phyloP scores from a whole-genome alignment of 2,329 filamentous ascomycete genomes.

The Dothidotthia symphoricarpi region DNA sequence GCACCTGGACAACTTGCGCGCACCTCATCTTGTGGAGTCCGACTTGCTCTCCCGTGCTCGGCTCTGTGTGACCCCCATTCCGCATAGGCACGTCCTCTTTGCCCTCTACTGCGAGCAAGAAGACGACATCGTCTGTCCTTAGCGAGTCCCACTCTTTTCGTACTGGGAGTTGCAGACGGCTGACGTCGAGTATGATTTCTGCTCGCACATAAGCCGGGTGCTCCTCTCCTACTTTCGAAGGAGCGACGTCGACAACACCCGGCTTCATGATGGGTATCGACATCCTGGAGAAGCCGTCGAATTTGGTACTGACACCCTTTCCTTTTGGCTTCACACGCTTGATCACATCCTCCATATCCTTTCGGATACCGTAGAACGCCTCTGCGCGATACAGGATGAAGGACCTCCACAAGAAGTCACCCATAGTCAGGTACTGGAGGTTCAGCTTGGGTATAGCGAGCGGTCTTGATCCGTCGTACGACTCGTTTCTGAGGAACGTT shows the following conservation, averaged over 20 bases:
- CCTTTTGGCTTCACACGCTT: conserved; percentile 72
- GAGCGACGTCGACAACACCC: conserved; percentile 81
- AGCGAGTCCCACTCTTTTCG: conserved; percentile 88
- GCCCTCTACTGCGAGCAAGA: conserved; percentile 74
- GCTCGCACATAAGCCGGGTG: conserved; percentile 82
- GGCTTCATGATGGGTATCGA: conserved; percentile 82
- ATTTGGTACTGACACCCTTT: conserved; percentile 64
- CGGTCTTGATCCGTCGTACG: conserved; percentile 81
- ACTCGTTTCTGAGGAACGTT: conserved; percentile 75
- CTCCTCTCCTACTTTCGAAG: conserved; percentile 76
- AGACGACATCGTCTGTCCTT: conserved; percentile 83
- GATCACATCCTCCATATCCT: conserved; percentile 80
- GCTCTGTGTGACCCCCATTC: conserved; percentile 54
- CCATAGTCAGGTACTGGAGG: conserved; percentile 89
- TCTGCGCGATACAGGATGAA: conserved; percentile 86
- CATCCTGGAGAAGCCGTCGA: conserved; percentile 88
- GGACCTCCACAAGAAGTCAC: conserved; percentile 95
- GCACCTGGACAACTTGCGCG: conserved; percentile 80
- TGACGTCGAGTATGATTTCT: conserved; percentile 82
- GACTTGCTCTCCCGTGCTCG: conserved; percentile 58
- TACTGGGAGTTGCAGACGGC: conserved; percentile 70
- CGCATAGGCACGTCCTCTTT: conserved; percentile 51
- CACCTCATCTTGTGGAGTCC: conserved; percentile 72
- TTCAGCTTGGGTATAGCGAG: conserved; percentile 93
- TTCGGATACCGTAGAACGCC: conserved; percentile 88